These are phyloP conservation scores for Aspergillus bertholletiae DNA, from an alignment of 495 filamentous ascomycete genomes.

Conservation along the genomic window DNA sequence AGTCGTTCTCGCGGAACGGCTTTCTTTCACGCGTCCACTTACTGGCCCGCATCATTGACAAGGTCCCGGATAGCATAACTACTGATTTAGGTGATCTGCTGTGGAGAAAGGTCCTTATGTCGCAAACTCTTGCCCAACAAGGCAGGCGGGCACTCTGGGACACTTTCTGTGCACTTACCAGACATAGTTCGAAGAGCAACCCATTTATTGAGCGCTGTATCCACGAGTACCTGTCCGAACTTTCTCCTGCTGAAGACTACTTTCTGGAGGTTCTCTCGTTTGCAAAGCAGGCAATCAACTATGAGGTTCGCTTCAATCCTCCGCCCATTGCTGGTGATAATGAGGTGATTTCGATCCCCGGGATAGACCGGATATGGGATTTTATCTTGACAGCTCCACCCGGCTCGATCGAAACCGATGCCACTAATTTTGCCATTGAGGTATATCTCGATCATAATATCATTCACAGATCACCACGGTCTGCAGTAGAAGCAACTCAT, in stretches of 20 bases:
- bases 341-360: slow-evolving; percentile 51
- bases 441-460: slow-evolving; percentile 63
- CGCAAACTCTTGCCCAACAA: slow-evolving; percentile 48
- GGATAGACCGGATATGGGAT: slow-evolving; percentile 78
- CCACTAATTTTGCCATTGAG: slow-evolving; percentile 66
- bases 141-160: slow-evolving; percentile 64
- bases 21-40: slow-evolving; percentile 55
- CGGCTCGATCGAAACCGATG: slow-evolving; percentile 64
- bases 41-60: slow-evolving; percentile 52
- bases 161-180: slow-evolving; percentile 52
- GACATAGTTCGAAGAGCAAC: slow-evolving; percentile 45
- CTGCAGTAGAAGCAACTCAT: slow-evolving; percentile 66
- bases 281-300: slow-evolving; percentile 51
- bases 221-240: slow-evolving; percentile 57
- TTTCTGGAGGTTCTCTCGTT: slow-evolving; percentile 66
- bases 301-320: slow-evolving; percentile 43
- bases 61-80: slow-evolving; percentile 57
- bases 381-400: slow-evolving; percentile 69
- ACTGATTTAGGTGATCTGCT: slow-evolving; percentile 57
- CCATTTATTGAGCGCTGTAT: slow-evolving; percentile 65
- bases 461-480: slow-evolving; percentile 36
- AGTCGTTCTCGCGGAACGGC: slow-evolving; percentile 33
- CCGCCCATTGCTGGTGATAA: slow-evolving; percentile 35
- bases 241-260: slow-evolving; percentile 62
- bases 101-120: slow-evolving; percentile 66